phyloP scores from a whole-genome alignment of 129 eudicot genomes.

The Sambucus nigra region DNA sequence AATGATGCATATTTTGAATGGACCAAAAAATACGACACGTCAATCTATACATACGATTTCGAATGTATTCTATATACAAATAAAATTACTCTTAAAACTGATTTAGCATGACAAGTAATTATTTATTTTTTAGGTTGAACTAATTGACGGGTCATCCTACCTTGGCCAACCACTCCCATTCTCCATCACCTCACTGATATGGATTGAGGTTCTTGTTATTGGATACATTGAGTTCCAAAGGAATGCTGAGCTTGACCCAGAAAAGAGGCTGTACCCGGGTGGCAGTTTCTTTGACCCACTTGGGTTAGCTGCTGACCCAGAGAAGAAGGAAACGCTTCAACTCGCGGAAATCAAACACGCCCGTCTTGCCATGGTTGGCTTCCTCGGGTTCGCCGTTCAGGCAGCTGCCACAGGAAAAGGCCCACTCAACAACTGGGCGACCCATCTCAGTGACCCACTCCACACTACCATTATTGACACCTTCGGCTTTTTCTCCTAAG shows the following conservation, averaged over 20 bases:
- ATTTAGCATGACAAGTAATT: no score
- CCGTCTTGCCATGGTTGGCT: constrained; percentile 91
- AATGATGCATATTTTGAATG: no score
- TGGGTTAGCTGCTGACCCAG: constrained; percentile 86
- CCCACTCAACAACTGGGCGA: constrained; percentile 98
- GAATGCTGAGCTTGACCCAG: constrained; percentile 86
- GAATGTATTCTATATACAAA: no score
- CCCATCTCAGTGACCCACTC: constrained; percentile 95
- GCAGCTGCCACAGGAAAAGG: constrained; percentile 98
- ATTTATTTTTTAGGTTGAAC: constrained; percentile 50
- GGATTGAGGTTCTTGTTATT: constrained; percentile 73
- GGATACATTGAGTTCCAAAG: constrained; percentile 97
- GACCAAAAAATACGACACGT: no score
- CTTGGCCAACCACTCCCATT: constrained; percentile 95
- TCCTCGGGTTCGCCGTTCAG: constrained; percentile 94
- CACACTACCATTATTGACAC: constrained; percentile 98
- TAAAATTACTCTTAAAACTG: no score
- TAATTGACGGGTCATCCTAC: constrained; percentile 89
- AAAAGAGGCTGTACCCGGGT: constrained; percentile 90
- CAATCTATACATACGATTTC: no score
- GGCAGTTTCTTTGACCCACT: constrained; percentile 74
- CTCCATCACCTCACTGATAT: constrained; percentile 70
- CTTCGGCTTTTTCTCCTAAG: constrained; percentile 60
- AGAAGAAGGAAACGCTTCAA: constrained; percentile 72
- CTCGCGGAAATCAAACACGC: constrained; percentile 98